phyloP scores from a whole-genome alignment of 148 eudicot species.

The Limonium bicolor region DNA sequence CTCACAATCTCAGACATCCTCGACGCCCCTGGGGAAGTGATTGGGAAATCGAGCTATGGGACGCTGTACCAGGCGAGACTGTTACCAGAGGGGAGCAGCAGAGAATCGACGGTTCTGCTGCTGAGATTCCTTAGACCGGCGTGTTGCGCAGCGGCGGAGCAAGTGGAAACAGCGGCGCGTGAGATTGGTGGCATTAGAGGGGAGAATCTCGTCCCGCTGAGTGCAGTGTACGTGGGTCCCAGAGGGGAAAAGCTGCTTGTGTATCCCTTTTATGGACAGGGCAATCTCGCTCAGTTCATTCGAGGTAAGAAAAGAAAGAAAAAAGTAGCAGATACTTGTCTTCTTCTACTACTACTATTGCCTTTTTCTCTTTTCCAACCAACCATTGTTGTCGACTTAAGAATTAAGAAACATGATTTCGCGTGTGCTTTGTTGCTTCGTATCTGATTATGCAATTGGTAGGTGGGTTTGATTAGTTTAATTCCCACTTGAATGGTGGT shows the following conservation, averaged over 20 bases:
- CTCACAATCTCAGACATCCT: conserved; percentile 55
- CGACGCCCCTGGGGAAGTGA: conserved; percentile 98
- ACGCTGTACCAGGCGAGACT: conserved; percentile 68
- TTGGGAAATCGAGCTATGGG: conserved; percentile 88
- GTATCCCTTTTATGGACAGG: conserved; percentile 48
- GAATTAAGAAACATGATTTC: background rate
- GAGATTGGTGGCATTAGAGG: conserved; percentile 57
- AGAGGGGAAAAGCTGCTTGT: conserved; percentile 88
- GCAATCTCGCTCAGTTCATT: conserved; percentile 59
- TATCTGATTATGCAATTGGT: too few species aligned
- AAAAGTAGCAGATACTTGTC: background rate
- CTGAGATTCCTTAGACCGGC: conserved; percentile 83
- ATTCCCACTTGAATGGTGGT: too few species aligned
- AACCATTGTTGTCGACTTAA: background rate
- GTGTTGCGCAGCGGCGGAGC: conserved; percentile 38
- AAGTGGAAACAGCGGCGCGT: conserved; percentile 31
- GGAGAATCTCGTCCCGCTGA: conserved; percentile 71
- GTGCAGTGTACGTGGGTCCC: conserved; percentile 64
- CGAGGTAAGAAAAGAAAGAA: too few species aligned
- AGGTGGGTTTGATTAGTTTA: too few species aligned
- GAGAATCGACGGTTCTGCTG: background rate
- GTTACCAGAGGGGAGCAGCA: conserved; percentile 1
- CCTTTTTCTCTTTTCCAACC: background rate
- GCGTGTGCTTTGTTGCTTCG: background rate
- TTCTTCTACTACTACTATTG: background rate